These are phyloP conservation scores for Leersia perrieri DNA, from an alignment of 176 grass and related monocot species.

Conservation along the genomic window DNA sequence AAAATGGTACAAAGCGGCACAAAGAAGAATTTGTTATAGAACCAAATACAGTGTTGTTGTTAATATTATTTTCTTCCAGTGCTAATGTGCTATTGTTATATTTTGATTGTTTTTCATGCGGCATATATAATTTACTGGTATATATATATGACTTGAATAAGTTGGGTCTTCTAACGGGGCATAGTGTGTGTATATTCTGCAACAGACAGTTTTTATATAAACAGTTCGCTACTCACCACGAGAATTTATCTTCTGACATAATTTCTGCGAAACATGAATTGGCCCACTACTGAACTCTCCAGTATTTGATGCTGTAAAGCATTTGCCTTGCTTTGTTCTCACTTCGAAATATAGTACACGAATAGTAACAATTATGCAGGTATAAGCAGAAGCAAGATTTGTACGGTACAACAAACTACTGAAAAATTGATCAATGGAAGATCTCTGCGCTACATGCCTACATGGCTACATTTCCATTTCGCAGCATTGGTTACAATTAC, in stretches of 20 bases:
- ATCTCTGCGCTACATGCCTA: background rate
- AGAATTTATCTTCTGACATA: background rate
- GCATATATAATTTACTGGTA: background rate
- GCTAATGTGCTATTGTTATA: background rate
- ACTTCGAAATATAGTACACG: background rate
- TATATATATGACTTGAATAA: background rate
- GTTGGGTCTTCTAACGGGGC: background rate
- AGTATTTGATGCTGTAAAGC: too few species aligned
- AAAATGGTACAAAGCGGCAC: background rate
- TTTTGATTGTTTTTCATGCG: background rate
- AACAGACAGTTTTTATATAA: background rate
- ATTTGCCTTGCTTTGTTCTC: background rate
- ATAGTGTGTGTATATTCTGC: background rate
- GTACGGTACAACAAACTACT: background rate
- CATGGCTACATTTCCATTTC: background rate
- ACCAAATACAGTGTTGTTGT: background rate
- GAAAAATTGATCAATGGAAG: background rate
- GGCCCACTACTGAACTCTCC: background rate
- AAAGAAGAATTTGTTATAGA: conserved; percentile 16
- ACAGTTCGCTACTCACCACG: background rate
- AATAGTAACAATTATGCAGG: too few species aligned
- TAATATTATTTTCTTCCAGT: conserved; percentile 10
- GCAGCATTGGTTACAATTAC: background rate
- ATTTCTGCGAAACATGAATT: too few species aligned
- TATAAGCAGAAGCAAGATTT: background rate